Evolutionary conservation across 2,329 filamentous ascomycete species (phyloP).

Genomic region (Pyricularia sp.): DNA sequence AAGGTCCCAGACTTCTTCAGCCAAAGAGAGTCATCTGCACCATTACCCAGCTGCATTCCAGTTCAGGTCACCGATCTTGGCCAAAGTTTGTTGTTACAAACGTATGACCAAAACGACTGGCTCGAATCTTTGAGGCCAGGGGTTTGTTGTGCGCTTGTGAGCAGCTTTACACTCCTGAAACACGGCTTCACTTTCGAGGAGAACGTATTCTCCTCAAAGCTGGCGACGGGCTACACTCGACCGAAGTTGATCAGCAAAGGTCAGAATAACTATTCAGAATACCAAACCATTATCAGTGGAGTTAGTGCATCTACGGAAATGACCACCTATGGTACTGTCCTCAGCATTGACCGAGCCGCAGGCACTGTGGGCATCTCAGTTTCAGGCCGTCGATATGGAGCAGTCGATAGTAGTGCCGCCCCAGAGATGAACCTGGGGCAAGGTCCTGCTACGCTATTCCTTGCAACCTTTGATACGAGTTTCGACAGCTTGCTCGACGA

Average conservation of each 20-base stretch:
- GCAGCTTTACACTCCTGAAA: no score
- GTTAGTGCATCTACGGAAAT: background rate
- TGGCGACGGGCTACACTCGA: background rate
- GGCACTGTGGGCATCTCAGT: background rate
- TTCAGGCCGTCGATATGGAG: background rate
- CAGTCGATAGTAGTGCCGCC: background rate
- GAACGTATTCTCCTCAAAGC: background rate
- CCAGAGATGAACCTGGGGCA: background rate
- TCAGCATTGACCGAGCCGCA: background rate
- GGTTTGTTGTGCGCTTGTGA: background rate
- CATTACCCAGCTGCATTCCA: background rate
- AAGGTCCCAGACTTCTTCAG: conserved; percentile 17
- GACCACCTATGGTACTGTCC: background rate
- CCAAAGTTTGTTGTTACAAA: background rate
- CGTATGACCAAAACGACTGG: conserved; percentile 1
- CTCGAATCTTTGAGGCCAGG: background rate
- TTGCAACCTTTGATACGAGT: conserved; percentile 31
- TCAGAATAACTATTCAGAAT: background rate
- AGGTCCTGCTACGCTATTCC: background rate
- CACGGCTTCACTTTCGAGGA: background rate
- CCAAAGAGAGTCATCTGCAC: background rate
- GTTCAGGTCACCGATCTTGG: background rate
- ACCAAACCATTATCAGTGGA: background rate
- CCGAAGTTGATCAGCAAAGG: background rate
- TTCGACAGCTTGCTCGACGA: conserved; percentile 42